Conservation (phyloP, 495 filamentous ascomycete genomes). For the Annulohypoxylon moriforme region DNA sequence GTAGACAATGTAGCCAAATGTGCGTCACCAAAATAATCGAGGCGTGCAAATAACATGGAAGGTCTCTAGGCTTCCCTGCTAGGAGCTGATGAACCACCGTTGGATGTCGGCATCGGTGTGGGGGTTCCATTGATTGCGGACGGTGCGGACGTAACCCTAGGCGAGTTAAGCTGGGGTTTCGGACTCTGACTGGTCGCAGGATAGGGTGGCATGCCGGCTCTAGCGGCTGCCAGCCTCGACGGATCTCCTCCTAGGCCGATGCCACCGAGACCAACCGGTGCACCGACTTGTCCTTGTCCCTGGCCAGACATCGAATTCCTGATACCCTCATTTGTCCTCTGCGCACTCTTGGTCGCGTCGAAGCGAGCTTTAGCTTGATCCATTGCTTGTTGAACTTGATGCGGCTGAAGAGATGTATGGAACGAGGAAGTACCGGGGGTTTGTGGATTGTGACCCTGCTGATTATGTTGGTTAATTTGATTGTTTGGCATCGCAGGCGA, state of each 20-base stretch:
- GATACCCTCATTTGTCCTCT: constrained; percentile 42
- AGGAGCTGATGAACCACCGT: constrained; percentile 30
- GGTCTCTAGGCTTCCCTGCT: constrained; percentile 43
- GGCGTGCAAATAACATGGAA: constrained; percentile 12
- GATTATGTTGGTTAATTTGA: constrained; percentile 29
- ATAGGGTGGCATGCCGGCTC: constrained; percentile 40
- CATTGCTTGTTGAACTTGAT: constrained; percentile 50
- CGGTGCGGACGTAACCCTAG: constrained; percentile 15
- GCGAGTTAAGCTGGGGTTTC: constrained; percentile 33
- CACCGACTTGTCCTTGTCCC: constrained; percentile 43
- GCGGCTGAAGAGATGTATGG: constrained; percentile 45
- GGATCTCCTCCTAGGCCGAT: constrained; percentile 47
- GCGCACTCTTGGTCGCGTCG: constrained; percentile 53
- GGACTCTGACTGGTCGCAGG: constrained; percentile 35
- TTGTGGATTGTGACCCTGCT: constrained; percentile 43
- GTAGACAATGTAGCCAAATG: background rate
- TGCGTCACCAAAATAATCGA: background rate
- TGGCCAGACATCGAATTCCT: constrained; percentile 44
- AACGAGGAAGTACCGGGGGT: constrained; percentile 47
- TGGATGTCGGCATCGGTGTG: constrained; percentile 20
- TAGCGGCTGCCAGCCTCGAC: constrained; percentile 36
- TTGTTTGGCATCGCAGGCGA: constrained; percentile 43
- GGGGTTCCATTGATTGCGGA: constrained; percentile 36
- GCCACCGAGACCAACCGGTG: constrained; percentile 47
- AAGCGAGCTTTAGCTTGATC: constrained; percentile 60